Base-by-base conservation (phyloP, 495 filamentous ascomycete genomes). In the Astrothelium macrocarpum region DNA sequence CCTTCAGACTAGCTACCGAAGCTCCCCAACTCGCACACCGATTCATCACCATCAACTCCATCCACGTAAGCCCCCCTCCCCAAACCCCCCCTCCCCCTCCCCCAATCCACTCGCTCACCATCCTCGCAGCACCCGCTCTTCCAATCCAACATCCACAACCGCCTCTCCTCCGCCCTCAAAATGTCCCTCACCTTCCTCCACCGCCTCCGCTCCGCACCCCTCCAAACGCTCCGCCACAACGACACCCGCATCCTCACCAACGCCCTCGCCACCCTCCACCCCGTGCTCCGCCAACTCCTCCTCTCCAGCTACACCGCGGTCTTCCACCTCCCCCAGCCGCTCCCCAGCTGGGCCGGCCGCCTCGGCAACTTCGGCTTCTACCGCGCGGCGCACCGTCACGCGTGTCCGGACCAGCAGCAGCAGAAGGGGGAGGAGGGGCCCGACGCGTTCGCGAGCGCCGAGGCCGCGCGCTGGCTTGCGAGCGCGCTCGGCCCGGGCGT, bases 1-100 rank as follows among this genome's bases (percentile, higher is more conserved):
- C 75, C 4, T 80, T 76, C 70, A 74, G 82, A 36, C 76, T 85
- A 25, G 82, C 82, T 32, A 70, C 79, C 31, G 82, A 84, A 53
- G 82, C 82, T 11, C 76, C 78, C 32, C 71, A 80, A 62, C 68
- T 85, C 32, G 80, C 80, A 1, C 75, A 84, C 67, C 73, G 80
- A 20, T 83, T 81, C 60, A 79, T 84, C 56, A 59, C 82, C 43
- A 77, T 71, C 49, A 79, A 81, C 65, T 77, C 76, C 2, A 75
- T 80, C 23, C 71, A 80, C 53, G 81, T 84, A 78, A 60, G 80
- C 71, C 34, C 34, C 32, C 9, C 43, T 26, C 29, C 43, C 20
- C 63, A 53, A 14, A 10, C 34, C 49, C 66, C 58, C 60, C 77
- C 29, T 69, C 68, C 7, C 31, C 43, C 20, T 75, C 76, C 1